Evolutionary conservation across 2,329 filamentous ascomycete species (phyloP), one percentile per base, ranked within the genome.

Genomic region (Colletotrichum lindemuthianum): DNA sequence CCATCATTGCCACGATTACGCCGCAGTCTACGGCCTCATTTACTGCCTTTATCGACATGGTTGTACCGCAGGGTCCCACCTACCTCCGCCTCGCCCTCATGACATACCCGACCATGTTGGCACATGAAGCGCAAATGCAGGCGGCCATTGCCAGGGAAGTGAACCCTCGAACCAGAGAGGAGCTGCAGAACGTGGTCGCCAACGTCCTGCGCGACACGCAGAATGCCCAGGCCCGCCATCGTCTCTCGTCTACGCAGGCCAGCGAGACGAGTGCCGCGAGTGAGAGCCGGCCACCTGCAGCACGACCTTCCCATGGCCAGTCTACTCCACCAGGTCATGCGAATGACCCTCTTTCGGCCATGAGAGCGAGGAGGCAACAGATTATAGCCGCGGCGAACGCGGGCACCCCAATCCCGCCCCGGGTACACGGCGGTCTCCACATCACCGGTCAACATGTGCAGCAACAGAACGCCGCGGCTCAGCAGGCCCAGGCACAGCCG

Each of bases 41-140:
- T 56, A 80, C 76, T 40, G 76, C 78, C 9, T 73, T 88, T 63
- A 86, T 90, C 55, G 85, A 89, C 60, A 74, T 78, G 6, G 75
- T 82, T 12, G 78, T 89, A 0, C 79, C 82, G 0, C 79, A 82
- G 55, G 87, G 87, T 0, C 78, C 79, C 0, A 72, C 72, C 3
- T 79, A 81, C 5, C 74, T 88, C 8, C 76, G 81, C 36, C 77
- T 81, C 44, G 79, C 80, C 2, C 72, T 88, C 34, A 67, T 74
- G 0, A 78, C 73, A 4, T 82, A 85, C 63, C 85, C 84, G 1
- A 77, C 77, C 4, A 79, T 86, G 66, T 74, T 87, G 6, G 74
- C 76, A 6, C 82, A 81, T 66, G 80, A 84, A 54, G 74, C 72
- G 6, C 79, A 84, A 51, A 76, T 88, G 6, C 82, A 85, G 66